Conservation (phyloP, 2,329 filamentous ascomycete species). For the Neurospora crassa region DNA sequence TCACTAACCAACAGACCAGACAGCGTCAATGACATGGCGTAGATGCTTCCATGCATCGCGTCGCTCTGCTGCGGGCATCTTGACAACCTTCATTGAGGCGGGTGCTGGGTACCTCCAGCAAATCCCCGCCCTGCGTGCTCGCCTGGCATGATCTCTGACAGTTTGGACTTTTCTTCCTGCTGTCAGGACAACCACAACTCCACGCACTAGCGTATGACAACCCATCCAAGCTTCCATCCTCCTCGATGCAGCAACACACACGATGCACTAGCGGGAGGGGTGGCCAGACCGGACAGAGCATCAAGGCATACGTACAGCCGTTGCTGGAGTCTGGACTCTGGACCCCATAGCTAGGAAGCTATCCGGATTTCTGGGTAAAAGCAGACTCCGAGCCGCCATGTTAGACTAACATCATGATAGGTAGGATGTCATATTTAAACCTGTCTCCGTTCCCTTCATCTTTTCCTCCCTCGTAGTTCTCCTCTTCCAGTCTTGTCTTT, state of each 20-base stretch:
- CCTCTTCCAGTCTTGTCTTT: slow-evolving; percentile 1
- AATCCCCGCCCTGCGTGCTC: background rate
- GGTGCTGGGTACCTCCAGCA: background rate
- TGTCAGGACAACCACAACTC: background rate
- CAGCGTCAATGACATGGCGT: background rate
- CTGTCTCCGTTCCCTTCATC: slow-evolving; percentile 2
- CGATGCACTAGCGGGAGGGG: background rate
- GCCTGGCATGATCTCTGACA: background rate
- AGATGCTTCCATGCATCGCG: background rate
- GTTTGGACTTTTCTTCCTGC: background rate
- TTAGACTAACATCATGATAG: too few species aligned
- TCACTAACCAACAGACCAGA: background rate
- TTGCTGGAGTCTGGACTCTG: background rate
- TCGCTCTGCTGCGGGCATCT: background rate
- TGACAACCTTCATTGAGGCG: background rate
- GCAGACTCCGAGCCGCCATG: background rate
- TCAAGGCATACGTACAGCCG: background rate
- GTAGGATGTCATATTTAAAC: slow-evolving; percentile 11
- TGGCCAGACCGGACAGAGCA: background rate
- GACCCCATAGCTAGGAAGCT: background rate
- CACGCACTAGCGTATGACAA: background rate
- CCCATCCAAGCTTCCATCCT: background rate
- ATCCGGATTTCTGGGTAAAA: background rate
- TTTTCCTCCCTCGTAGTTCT: slow-evolving; percentile 3
- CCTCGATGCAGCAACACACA: too few species aligned